Evolutionary conservation across 768 basidiomycete species (phyloP), one percentile per base, ranked within the genome.

Genomic region (Leccinum boreale): DNA sequence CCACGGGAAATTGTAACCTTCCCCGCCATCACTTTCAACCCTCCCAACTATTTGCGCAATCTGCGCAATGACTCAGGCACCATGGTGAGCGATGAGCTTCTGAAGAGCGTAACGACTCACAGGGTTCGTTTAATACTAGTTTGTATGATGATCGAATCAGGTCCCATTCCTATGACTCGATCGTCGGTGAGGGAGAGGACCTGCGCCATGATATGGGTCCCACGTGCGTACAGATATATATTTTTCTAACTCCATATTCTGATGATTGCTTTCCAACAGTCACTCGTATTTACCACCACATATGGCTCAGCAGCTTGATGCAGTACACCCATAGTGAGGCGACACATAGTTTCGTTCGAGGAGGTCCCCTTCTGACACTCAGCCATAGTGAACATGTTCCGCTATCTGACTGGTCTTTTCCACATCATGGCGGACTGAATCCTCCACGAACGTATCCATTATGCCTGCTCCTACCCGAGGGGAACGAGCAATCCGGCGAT

Each of bases 271-370:
- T 5, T 23, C 15, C 10, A 1, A 21, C 23, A 69, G 65, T 35
- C 46, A 54, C 51, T 15, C 58, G 17, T 52, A 49, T 24, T 26
- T 44, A 21, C 31, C 6, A 28, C 36, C 36, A 50, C 35, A 35
- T 39, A 46, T 14, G 26, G 44, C 44, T 11, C 33, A 56, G 3
- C 44, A 3, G 29, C 17, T 52, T 44, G 52, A 57, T 52, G 47
- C 39, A 23, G 19, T 26, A 14, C 36, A 58, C 11, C 14, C 33
- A n/a, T 33, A 47, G 67, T 68, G 31, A 67, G 67, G 5, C 10
- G 8, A 15, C 19, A 15, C n/a, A 39, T 36, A 19, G 9, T 3
- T 36, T 51, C 46, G 11, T 21, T 21, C 14, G 24, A n/a, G 17
- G 24, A 6, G 0, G 2, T 8, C 3, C 23, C 12, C 15, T 52